These are phyloP conservation scores for Fonsecaea multimorphosa DNA, from an alignment of 2,329 filamentous ascomycete species.

Conservation along the genomic window DNA sequence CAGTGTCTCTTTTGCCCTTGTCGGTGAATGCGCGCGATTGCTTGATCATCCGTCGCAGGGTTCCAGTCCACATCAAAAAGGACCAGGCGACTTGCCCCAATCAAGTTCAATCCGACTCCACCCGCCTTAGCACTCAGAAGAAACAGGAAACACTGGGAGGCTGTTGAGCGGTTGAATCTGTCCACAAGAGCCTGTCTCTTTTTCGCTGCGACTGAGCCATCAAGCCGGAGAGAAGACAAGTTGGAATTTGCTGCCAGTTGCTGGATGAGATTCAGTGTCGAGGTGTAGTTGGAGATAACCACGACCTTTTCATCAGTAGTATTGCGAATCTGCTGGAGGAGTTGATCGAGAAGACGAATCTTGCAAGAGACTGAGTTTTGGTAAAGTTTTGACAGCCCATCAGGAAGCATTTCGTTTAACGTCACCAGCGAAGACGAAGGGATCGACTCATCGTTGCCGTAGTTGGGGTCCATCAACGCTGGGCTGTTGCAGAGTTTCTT, in stretches of 20 bases:
- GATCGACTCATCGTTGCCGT: slow-evolving; percentile 54
- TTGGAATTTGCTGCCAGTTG: slow-evolving; percentile 65
- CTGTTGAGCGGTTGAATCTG: slow-evolving; percentile 68
- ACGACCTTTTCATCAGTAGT: slow-evolving; percentile 73
- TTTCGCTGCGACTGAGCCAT: slow-evolving; percentile 67
- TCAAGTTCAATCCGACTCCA: slow-evolving; percentile 72
- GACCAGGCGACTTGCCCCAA: slow-evolving; percentile 71
- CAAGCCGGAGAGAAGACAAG: slow-evolving; percentile 69
- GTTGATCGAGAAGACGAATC: slow-evolving; percentile 68
- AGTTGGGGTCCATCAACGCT: slow-evolving; percentile 62
- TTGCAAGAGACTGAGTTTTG: slow-evolving; percentile 68
- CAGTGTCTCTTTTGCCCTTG: slow-evolving; percentile 73
- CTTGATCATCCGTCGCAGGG: slow-evolving; percentile 73
- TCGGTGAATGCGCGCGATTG: slow-evolving; percentile 75
- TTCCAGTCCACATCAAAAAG: slow-evolving; percentile 81
- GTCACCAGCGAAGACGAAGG: slow-evolving; percentile 55
- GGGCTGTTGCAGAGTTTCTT: slow-evolving; percentile 79
- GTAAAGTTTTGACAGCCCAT: slow-evolving; percentile 59
- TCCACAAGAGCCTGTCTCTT: slow-evolving; percentile 73
- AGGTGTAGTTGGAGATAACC: slow-evolving; percentile 77
- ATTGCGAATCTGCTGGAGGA: slow-evolving; percentile 66
- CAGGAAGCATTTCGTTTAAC: slow-evolving; percentile 61
- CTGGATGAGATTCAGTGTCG: slow-evolving; percentile 71
- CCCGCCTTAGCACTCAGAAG: slow-evolving; percentile 75
- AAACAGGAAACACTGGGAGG: slow-evolving; percentile 68